Conservation (phyloP, 305 asterid species). For the Fraxinus ornus region DNA sequence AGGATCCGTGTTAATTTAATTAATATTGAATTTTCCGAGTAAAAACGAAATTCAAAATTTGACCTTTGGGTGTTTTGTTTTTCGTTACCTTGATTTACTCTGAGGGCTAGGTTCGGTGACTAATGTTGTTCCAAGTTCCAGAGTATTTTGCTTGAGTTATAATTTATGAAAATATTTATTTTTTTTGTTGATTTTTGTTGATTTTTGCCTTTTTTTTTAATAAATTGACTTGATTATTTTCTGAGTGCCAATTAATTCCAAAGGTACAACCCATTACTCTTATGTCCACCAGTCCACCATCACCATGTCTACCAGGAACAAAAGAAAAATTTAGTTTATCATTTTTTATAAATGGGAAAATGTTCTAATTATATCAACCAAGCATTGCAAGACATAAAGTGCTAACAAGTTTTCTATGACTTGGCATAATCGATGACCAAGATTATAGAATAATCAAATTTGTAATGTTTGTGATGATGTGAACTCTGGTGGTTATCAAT, state of each 20-base stretch:
- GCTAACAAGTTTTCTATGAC: not conserved
- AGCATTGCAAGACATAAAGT: not conserved
- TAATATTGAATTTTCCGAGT: not conserved
- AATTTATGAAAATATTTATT: not conserved
- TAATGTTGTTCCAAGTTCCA: not conserved
- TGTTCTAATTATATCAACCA: not conserved
- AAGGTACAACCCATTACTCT: not conserved
- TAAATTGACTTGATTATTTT: not conserved
- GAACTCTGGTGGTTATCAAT: not conserved
- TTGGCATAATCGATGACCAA: not conserved
- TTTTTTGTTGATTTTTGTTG: too few relatives aligned
- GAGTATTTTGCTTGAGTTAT: not conserved
- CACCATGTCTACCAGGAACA: not conserved
- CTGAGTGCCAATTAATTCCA: not conserved
- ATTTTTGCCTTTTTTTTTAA: not conserved
- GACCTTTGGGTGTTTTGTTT: not conserved
- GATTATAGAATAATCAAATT: not conserved
- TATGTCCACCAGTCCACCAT: not conserved
- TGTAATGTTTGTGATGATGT: not conserved
- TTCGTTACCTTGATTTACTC: not conserved
- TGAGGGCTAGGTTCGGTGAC: not conserved
- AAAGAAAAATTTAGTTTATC: not conserved
- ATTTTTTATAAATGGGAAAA: not conserved
- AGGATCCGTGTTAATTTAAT: not conserved
- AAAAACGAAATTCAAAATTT: not conserved